These are phyloP conservation scores for Lentinula sp. DNA, from an alignment of 768 basidiomycete species.

Conservation along the genomic window DNA sequence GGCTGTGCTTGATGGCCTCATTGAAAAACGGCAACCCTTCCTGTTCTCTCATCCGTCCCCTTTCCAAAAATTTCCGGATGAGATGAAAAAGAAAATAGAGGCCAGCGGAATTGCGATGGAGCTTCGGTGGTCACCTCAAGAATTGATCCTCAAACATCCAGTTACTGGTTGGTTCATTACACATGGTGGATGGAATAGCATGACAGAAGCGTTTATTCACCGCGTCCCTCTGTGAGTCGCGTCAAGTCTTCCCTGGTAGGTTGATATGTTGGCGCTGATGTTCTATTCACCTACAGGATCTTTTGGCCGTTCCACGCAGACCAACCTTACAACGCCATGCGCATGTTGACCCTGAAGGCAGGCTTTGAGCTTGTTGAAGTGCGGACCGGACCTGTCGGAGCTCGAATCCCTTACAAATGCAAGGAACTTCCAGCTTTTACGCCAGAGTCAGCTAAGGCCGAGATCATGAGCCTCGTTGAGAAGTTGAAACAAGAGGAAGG, in stretches of 20 bases:
- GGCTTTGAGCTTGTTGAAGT: slow-evolving; percentile 3
- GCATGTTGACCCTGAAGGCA: not conserved
- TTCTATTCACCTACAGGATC: not conserved
- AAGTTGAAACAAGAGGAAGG: not conserved
- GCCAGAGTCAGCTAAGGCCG: not conserved
- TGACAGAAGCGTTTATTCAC: not conserved
- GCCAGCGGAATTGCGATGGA: slow-evolving; percentile 1
- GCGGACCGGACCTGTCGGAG: not conserved
- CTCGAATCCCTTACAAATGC: not conserved
- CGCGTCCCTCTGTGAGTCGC: slow-evolving; percentile 1
- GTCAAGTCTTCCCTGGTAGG: no score
- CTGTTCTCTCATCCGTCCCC: slow-evolving; percentile 3
- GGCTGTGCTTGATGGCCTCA: slow-evolving; percentile 3
- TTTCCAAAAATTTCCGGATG: not conserved
- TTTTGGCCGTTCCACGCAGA: slow-evolving; percentile 4
- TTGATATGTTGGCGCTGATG: not conserved
- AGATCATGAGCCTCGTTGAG: not conserved
- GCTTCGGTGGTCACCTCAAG: not conserved
- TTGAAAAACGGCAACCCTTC: slow-evolving; percentile 1
- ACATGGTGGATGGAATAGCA: slow-evolving; percentile 7
- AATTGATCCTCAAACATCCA: not conserved
- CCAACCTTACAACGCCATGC: slow-evolving; percentile 4
- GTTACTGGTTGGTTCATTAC: slow-evolving; percentile 3
- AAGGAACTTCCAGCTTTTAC: slow-evolving; percentile 3
- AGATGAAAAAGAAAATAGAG: not conserved